Base-by-base conservation (phyloP, 257 asterid species). In the Thymus mandschuricus region DNA sequence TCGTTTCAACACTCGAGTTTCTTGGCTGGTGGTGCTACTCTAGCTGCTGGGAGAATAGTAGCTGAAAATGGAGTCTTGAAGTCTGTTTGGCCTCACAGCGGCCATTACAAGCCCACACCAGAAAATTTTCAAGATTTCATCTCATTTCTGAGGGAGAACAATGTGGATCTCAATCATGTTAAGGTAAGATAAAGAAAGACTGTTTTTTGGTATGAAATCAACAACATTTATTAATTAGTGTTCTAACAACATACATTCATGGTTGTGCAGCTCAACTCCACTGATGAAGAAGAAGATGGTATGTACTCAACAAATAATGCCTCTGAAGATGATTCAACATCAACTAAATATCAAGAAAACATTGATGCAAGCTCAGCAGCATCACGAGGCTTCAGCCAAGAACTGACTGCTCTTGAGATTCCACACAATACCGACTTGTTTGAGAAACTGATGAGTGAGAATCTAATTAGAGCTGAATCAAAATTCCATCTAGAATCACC, bases 41-140 rank as follows among this genome's bases (percentile, higher is more conserved):
- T 86, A 58, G 91, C 95, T 67, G 95, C 95, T 2, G 91, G 95
- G 54, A 82, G 95, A 69, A 75, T 86, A 11, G 86, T 84, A 51
- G 82, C 83, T 10, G 83, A 88, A 63, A 76, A 88, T 3, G 95
- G 91, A 33, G 73, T 75, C 68, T 73, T 88, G 15, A 86, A 79
- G 85, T 85, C 85, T 11, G 86, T 83, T n/a, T 87, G 91, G 89
- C 91, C 94, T 61, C 91, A 87, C 82, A 85, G 94, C 40, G 94
- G 94, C 29, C 94, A 87, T 54, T 87, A 87, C 66, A 68, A 77
- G 34, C 94, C 91, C 3, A 87, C 89, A 43, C 89, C 80, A 10
- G 91, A 88, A 66, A 85, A 85, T 70, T 86, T 88, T 60, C 85
- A 84, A 40, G 88, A 84, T 51, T 81, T 87, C 76, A 43, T 83